A percentile compares a stretch with the other conserved stretches of the same genome.
Evolutionary conservation across 1,284 basidiomycete species (phyloP).

Genomic region (Marasmius fiardii): DNA sequence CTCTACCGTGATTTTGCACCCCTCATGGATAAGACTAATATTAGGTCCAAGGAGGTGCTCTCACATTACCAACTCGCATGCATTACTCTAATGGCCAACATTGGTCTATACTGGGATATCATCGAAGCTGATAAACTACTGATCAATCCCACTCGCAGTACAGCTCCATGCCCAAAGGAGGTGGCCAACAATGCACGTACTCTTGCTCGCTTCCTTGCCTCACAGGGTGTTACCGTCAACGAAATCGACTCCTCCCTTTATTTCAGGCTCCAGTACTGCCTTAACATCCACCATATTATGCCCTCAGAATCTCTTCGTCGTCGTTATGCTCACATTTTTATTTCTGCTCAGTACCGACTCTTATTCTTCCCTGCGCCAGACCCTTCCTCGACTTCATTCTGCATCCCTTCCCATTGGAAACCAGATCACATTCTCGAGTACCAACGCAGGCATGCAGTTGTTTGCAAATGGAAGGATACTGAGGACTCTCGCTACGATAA

Average conservation of each 20-base stretch:
- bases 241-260: neutral
- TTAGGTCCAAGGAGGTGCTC: neutral
- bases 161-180: neutral
- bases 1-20: neutral
- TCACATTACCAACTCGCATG: neutral
- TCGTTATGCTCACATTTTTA: neutral
- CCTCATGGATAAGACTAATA: neutral
- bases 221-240: neutral
- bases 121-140: neutral
- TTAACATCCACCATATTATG: neutral
- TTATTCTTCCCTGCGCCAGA: neutral
- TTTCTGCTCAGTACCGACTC: neutral
- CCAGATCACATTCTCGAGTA: too few species aligned
- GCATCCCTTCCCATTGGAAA: neutral
- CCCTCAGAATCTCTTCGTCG: neutral
- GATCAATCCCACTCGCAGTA: neutral
- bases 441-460: neutral
- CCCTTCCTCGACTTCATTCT: neutral
- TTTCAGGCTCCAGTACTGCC: neutral
- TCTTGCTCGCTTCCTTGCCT: neutral
- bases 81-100: neutral
- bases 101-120: neutral
- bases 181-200: neutral
- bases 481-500: neutral
- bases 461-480: neutral